phyloP scores from a whole-genome alignment of 805 yeast genomes.

The Candida tammaniensis region DNA sequence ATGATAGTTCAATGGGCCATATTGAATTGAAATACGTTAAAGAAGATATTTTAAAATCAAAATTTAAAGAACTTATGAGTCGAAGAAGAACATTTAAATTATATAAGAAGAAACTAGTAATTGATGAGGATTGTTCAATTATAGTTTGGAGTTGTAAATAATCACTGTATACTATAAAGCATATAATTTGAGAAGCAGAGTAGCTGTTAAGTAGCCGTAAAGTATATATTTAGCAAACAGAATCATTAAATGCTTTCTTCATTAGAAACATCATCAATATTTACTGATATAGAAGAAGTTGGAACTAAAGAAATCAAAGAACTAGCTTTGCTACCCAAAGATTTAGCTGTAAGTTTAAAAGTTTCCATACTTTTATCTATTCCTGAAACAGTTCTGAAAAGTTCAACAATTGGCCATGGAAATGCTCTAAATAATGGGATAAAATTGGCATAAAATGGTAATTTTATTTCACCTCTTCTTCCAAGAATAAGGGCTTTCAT shows the following conservation, averaged over 20 bases:
- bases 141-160: conserved; percentile 10
- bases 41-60: conserved; percentile 3
- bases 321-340: conserved; percentile 6
- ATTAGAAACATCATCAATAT: no score
- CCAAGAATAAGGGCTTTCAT: conserved; percentile 58
- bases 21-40: conserved; percentile 9
- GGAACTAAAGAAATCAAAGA: conserved; percentile 5
- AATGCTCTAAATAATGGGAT: conserved; percentile 67
- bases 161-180: no score
- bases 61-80: conserved; percentile 1
- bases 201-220: no score
- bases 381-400: conserved; percentile 57
- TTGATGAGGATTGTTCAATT: conserved; percentile 3
- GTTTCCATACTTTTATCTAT: conserved; percentile 55
- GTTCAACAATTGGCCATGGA: conserved; percentile 68
- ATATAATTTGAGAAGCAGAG: no score
- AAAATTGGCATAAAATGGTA: conserved; percentile 75
- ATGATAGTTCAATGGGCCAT: no score
- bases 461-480: conserved; percentile 61
- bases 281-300: neutral
- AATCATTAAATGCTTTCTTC: no score
- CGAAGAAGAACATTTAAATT: conserved; percentile 2
- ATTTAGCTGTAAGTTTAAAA: conserved; percentile 15
- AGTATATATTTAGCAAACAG: no score
- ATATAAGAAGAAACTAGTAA: conserved; percentile 7